Evolutionary conservation across 495 filamentous ascomycete genomes (phyloP).

Genomic region (Gamarada debralockiae): DNA sequence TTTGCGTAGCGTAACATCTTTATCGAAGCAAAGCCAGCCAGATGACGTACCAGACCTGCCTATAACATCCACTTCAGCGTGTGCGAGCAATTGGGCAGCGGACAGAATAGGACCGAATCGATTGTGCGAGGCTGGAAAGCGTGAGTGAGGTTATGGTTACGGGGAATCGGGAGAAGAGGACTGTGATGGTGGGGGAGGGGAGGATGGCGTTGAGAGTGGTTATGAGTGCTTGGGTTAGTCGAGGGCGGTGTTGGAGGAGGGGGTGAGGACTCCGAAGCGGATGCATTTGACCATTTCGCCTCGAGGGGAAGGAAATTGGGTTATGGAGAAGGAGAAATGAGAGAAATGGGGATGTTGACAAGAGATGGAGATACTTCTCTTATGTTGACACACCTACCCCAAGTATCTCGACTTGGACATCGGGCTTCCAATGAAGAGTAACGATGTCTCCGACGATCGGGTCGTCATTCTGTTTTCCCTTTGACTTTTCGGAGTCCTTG

Average conservation of each 20-base stretch:
- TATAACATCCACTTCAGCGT: slow-evolving; percentile 24
- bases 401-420: too few species aligned
- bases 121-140: slow-evolving; percentile 14
- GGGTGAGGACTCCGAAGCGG: slow-evolving; percentile 19
- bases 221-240: slow-evolving; percentile 42
- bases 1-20: slow-evolving; percentile 22
- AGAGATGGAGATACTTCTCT: too few species aligned
- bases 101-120: slow-evolving; percentile 15
- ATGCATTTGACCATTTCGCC: slow-evolving; percentile 1
- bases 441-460: too few species aligned
- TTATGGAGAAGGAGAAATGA: too few species aligned
- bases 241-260: slow-evolving; percentile 23
- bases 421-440: too few species aligned
- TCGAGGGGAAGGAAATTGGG: not conserved
- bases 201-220: slow-evolving; percentile 5
- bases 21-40: slow-evolving; percentile 27
- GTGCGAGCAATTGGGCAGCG: slow-evolving; percentile 19
- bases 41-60: slow-evolving; percentile 27
- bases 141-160: slow-evolving; percentile 21
- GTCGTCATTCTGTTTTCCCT: too few species aligned
- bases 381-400: too few species aligned
- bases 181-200: slow-evolving; percentile 11
- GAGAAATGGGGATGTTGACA: too few species aligned
- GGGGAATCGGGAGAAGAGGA: slow-evolving; percentile 21
- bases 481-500: too few species aligned